Conservation (phyloP, 371 early-diverging fungal genomes). For the Amoeboaphelidium protococcarum region DNA sequence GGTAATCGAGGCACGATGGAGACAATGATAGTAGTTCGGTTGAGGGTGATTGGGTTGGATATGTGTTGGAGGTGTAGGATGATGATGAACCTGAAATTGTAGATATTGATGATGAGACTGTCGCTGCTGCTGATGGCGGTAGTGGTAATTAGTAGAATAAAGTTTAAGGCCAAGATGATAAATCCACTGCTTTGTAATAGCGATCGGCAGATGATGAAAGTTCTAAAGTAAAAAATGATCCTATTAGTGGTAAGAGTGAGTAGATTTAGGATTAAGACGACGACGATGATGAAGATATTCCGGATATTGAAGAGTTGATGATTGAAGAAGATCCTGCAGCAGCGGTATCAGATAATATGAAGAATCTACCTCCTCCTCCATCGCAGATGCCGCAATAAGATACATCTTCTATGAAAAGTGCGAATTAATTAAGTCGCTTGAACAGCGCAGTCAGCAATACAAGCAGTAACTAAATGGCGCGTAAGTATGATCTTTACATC, state of each 20-base stretch:
- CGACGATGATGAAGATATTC: background rate
- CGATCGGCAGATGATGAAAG: background rate
- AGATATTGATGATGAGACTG: background rate
- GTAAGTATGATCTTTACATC: constrained; percentile 82
- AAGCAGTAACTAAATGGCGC: too few relatives aligned
- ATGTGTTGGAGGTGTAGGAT: background rate
- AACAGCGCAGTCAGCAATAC: too few relatives aligned
- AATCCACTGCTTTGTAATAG: background rate
- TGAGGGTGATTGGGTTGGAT: background rate
- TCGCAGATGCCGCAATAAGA: background rate
- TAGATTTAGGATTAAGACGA: background rate
- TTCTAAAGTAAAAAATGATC: background rate
- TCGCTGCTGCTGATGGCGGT: background rate
- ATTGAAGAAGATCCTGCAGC: background rate
- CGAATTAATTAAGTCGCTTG: too few relatives aligned
- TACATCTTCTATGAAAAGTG: background rate
- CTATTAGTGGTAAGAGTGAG: background rate
- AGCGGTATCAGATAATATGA: background rate
- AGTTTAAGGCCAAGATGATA: background rate
- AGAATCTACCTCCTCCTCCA: background rate
- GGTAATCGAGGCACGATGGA: background rate
- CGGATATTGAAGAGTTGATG: background rate
- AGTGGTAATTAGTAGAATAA: background rate
- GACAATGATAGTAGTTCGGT: background rate
- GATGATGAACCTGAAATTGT: background rate